Evolutionary conservation across 768 basidiomycete genomes (phyloP).

Genomic region (Basidioascus undulatus): DNA sequence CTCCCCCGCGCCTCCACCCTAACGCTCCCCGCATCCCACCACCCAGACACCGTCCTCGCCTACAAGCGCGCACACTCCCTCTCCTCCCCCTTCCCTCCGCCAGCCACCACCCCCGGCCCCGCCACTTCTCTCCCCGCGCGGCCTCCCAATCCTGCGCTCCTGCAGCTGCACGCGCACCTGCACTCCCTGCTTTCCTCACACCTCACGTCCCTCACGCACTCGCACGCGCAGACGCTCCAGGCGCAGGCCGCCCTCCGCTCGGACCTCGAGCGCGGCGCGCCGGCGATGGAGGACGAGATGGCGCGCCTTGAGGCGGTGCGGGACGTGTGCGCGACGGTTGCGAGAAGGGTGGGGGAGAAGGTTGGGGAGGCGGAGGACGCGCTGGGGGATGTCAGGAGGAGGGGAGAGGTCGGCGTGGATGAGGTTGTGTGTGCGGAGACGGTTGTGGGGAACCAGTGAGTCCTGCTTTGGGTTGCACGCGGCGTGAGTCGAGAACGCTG

Average conservation of each 20-base stretch:
- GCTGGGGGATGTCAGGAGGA: conserved; percentile 48
- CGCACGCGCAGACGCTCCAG: conserved; percentile 22
- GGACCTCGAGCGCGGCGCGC: conserved; percentile 70
- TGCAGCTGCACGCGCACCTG: conserved; percentile 51
- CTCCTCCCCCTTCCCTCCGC: conserved; percentile 12
- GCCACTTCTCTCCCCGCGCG: conserved; percentile 31
- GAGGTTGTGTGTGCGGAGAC: conserved; percentile 86
- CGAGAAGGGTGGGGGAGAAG: conserved; percentile 35
- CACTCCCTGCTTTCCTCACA: conserved; percentile 54
- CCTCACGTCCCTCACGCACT: too few species aligned
- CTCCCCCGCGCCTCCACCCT: conserved; percentile 1
- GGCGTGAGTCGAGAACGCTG: too few species aligned
- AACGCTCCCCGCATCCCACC: neutral
- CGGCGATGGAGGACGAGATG: conserved; percentile 92
- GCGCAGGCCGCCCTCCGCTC: conserved; percentile 48
- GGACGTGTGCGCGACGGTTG: conserved; percentile 65
- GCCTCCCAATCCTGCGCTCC: conserved; percentile 70
- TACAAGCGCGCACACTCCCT: conserved; percentile 46
- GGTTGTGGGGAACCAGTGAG: conserved; percentile 92
- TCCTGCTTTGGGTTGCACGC: conserved; percentile 6
- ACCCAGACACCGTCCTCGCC: conserved; percentile 61
- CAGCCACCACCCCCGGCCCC: neutral
- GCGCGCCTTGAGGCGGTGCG: conserved; percentile 74
- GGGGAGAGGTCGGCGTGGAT: conserved; percentile 81
- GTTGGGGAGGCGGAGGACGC: conserved; percentile 47